A percentile compares a stretch with the other conserved stretches of the same genome.
phyloP scores from a whole-genome alignment of 2,329 filamentous ascomycete species.

The Coniochaeta ligniaria region DNA sequence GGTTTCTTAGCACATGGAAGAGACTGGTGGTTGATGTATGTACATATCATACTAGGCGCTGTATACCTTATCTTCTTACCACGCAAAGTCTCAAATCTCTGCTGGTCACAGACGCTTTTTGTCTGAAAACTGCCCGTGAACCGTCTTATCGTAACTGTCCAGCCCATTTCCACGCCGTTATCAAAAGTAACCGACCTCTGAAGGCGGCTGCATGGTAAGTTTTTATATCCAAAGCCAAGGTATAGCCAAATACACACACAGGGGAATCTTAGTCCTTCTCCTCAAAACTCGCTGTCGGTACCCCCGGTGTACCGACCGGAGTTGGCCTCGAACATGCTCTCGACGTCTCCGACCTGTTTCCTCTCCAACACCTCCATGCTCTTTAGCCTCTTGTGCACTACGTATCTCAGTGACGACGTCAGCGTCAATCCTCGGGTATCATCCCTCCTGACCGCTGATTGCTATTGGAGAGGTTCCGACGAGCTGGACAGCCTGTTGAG shows the following conservation, averaged over 20 bases:
- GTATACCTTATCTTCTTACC: not conserved
- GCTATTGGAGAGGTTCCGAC: slow-evolving; percentile 93
- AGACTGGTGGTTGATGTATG: not conserved
- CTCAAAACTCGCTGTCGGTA: slow-evolving; percentile 16
- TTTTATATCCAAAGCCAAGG: not conserved
- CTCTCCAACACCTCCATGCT: slow-evolving; percentile 74
- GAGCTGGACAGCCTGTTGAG: slow-evolving; percentile 92
- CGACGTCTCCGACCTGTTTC: slow-evolving; percentile 84
- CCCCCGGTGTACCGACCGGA: slow-evolving; percentile 17
- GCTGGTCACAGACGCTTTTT: not conserved
- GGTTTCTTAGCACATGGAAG: not conserved
- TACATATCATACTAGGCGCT: not conserved
- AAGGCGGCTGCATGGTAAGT: not conserved
- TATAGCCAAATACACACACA: not conserved
- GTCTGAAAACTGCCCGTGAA: not conserved
- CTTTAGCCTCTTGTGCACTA: slow-evolving; percentile 62
- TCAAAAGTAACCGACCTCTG: not conserved
- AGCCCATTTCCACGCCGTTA: not conserved
- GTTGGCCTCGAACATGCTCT: slow-evolving; percentile 55
- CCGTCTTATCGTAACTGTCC: not conserved
- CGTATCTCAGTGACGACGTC: slow-evolving; percentile 37
- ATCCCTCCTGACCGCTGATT: slow-evolving; percentile 84
- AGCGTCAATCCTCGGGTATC: slow-evolving; percentile 61
- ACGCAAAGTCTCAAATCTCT: not conserved
- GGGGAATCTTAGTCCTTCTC: not conserved